Evolutionary conservation across 2,329 filamentous ascomycete species (phyloP).

Genomic region (Aureobasidium sp.): DNA sequence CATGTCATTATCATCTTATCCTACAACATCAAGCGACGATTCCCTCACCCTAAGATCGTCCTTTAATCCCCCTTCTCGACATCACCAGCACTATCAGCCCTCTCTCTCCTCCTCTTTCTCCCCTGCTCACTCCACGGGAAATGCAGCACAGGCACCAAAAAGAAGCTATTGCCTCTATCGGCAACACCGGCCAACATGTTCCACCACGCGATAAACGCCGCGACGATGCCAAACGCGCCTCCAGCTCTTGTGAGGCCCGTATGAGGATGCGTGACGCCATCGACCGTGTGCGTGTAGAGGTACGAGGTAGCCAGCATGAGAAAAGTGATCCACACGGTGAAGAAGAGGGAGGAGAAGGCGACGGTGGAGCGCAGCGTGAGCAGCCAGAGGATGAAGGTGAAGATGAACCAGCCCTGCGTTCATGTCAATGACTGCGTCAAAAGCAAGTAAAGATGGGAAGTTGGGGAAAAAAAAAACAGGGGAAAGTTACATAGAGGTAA

Average conservation of each 20-base stretch:
- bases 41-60: no score
- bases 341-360: constrained; percentile 71
- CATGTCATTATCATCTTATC: no score
- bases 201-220: constrained; percentile 81
- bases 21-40: no score
- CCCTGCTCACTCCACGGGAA: constrained; percentile 30
- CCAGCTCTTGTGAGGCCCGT: constrained; percentile 53
- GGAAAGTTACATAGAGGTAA: constrained; percentile 50
- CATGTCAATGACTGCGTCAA: neutral
- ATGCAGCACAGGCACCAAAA: constrained; percentile 27
- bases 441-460: no score
- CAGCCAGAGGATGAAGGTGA: constrained; percentile 66
- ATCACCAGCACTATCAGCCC: neutral
- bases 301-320: constrained; percentile 63
- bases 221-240: constrained; percentile 71
- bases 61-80: constrained; percentile 9
- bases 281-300: constrained; percentile 37
- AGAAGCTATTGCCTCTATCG: constrained; percentile 43
- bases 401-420: constrained; percentile 72
- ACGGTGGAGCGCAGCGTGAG: constrained; percentile 71
- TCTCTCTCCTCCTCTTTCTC: neutral
- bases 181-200: constrained; percentile 65
- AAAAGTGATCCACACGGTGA: constrained; percentile 66
- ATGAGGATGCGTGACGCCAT: constrained; percentile 25
- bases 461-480: neutral